A percentile compares a stretch with the other conserved stretches of the same genome.
Evolutionary conservation across 2,329 filamentous ascomycete species (phyloP).

Genomic region (Penicillium digitatum): DNA sequence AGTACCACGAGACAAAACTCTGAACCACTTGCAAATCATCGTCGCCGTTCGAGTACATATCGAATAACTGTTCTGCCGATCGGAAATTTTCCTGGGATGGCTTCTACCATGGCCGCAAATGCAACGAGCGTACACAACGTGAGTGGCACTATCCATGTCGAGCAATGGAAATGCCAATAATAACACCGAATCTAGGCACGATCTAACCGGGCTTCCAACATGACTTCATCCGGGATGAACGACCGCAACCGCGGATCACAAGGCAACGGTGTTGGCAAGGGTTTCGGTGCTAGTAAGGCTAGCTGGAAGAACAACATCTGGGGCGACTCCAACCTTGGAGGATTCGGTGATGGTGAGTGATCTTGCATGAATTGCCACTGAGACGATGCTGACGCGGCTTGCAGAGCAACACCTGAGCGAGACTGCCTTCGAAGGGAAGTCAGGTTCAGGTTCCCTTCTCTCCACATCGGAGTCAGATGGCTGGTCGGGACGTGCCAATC

Average conservation of each 20-base stretch:
- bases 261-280: conserved; percentile 38
- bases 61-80: conserved; percentile 16
- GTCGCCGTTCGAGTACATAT: conserved; percentile 27
- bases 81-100: conserved; percentile 27
- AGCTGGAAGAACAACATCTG: conserved; percentile 52
- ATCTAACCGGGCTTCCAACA: conserved; percentile 38
- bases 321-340: conserved; percentile 47
- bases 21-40: conserved; percentile 19
- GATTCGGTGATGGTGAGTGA: conserved; percentile 42
- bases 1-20: conserved; percentile 13
- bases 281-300: conserved; percentile 44
- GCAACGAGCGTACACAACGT: conserved; percentile 38
- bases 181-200: conserved; percentile 24
- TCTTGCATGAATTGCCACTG: background rate
- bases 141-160: conserved; percentile 17
- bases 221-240: conserved; percentile 36
- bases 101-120: conserved; percentile 38
- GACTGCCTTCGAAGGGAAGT: conserved; percentile 51
- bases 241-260: conserved; percentile 39
- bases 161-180: conserved; percentile 9
- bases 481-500: conserved; percentile 52
- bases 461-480: conserved; percentile 65
- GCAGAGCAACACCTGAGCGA: conserved; percentile 30
- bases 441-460: conserved; percentile 66
- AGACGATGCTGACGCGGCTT: background rate